Conservation (phyloP, 495 filamentous ascomycete genomes). For the Penicillium paxilli region DNA sequence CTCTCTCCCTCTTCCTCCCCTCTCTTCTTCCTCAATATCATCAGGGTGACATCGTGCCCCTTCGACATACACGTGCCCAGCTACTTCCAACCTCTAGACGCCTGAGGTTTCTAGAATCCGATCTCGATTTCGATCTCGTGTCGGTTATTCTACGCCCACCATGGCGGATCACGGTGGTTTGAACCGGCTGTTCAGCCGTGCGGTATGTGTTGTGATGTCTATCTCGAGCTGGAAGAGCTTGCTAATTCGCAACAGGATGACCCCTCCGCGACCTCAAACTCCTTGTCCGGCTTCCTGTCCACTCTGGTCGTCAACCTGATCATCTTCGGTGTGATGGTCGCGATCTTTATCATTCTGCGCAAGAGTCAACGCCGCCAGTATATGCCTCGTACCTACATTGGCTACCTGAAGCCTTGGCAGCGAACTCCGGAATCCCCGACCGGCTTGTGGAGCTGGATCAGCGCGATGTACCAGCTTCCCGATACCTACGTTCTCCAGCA, state of each 20-base stretch:
- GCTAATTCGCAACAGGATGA: slow-evolving; percentile 16
- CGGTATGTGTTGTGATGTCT: slow-evolving; percentile 18
- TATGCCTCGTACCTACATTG: slow-evolving; percentile 84
- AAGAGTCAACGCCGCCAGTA: slow-evolving; percentile 73
- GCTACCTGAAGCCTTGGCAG: slow-evolving; percentile 65
- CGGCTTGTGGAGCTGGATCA: slow-evolving; percentile 75
- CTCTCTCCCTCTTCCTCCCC: background rate
- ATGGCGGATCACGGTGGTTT: slow-evolving; percentile 30
- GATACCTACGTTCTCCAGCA: slow-evolving; percentile 85
- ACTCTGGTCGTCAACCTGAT: slow-evolving; percentile 63
- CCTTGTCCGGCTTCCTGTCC: slow-evolving; percentile 60
- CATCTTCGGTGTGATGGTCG: slow-evolving; percentile 59
- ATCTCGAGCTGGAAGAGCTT: background rate
- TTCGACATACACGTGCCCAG: background rate
- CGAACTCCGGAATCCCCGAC: slow-evolving; percentile 66
- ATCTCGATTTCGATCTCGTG: background rate
- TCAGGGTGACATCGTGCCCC: background rate
- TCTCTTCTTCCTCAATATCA: background rate
- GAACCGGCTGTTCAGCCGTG: slow-evolving; percentile 29
- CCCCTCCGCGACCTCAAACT: slow-evolving; percentile 34
- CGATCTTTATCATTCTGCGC: slow-evolving; percentile 76
- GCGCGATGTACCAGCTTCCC: slow-evolving; percentile 72
- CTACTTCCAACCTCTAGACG: background rate
- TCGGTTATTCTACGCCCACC: slow-evolving; percentile 9
- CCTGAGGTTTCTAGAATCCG: background rate